Conservation (phyloP, 1,284 basidiomycete genomes). For the Amylostereum areolatum region DNA sequence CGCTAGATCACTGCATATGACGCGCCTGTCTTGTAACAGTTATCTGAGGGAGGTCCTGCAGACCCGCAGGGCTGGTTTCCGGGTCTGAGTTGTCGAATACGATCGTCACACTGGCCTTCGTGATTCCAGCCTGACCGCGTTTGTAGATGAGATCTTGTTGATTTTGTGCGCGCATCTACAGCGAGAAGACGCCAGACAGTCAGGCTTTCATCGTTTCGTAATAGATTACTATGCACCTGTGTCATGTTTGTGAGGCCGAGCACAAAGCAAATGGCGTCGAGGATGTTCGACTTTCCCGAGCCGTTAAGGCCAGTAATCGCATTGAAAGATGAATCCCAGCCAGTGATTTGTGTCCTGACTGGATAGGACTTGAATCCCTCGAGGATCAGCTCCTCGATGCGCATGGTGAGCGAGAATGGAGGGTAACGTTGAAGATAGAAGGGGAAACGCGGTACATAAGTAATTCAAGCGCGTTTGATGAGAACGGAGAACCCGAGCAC, state of each 20-base stretch:
- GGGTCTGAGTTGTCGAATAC: slow-evolving; percentile 99
- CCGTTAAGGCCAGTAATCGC: slow-evolving; percentile 96
- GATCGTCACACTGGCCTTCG: slow-evolving; percentile 97
- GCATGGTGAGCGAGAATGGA: too few species aligned
- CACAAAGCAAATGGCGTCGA: slow-evolving; percentile 96
- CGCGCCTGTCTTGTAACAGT: slow-evolving; percentile 93
- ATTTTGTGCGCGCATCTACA: slow-evolving; percentile 90
- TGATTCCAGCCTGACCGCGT: slow-evolving; percentile 95
- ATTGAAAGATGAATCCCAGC: slow-evolving; percentile 96
- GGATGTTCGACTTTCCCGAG: slow-evolving; percentile 94
- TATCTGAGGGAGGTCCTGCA: slow-evolving; percentile 82
- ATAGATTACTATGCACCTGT: slow-evolving; percentile 52
- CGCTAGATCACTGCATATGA: too few species aligned
- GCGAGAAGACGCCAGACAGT: too few species aligned
- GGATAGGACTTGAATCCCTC: slow-evolving; percentile 97
- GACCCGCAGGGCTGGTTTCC: slow-evolving; percentile 80
- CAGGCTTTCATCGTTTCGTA: neutral
- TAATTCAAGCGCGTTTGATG: too few species aligned
- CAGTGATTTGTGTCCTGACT: slow-evolving; percentile 88
- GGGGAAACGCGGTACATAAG: too few species aligned
- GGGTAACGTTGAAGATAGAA: too few species aligned
- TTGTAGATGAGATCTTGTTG: slow-evolving; percentile 98
- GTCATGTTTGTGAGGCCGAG: slow-evolving; percentile 95
- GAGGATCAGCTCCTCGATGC: slow-evolving; percentile 78
- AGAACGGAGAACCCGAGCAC: too few species aligned